phyloP scores from a whole-genome alignment of 2,329 filamentous ascomycete genomes.

The Phialophora macrospora region DNA sequence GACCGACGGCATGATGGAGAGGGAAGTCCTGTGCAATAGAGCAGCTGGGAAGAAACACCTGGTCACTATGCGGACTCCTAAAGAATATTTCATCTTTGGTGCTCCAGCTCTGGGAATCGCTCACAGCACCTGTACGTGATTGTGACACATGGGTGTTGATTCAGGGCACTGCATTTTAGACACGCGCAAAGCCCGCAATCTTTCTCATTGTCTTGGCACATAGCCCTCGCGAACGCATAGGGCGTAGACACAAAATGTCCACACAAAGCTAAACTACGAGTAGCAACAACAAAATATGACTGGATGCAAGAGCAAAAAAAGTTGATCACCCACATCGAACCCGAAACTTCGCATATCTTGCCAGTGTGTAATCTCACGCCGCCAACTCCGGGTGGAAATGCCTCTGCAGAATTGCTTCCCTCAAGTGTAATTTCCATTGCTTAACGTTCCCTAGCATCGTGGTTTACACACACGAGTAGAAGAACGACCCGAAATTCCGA shows the following conservation, averaged over 20 bases:
- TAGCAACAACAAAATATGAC: neutral
- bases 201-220: neutral
- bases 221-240: neutral
- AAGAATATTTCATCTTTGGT: neutral
- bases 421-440: constrained; percentile 60
- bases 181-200: neutral
- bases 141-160: no score
- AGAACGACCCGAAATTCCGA: constrained; percentile 60
- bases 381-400: constrained; percentile 60
- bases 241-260: neutral
- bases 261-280: neutral
- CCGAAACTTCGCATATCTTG: constrained; percentile 42
- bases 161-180: no score
- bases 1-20: neutral
- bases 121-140: no score
- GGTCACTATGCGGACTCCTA: neutral
- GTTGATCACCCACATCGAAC: constrained; percentile 42
- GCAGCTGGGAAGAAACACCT: neutral
- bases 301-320: constrained; percentile 39
- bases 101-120: no score
- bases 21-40: neutral
- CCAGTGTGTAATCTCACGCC: constrained; percentile 58
- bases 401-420: constrained; percentile 66
- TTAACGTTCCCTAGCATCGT: constrained; percentile 60
- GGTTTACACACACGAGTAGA: constrained; percentile 61